Conservation (phyloP, 148 eudicot species). For the Polygonum aviculare region DNA sequence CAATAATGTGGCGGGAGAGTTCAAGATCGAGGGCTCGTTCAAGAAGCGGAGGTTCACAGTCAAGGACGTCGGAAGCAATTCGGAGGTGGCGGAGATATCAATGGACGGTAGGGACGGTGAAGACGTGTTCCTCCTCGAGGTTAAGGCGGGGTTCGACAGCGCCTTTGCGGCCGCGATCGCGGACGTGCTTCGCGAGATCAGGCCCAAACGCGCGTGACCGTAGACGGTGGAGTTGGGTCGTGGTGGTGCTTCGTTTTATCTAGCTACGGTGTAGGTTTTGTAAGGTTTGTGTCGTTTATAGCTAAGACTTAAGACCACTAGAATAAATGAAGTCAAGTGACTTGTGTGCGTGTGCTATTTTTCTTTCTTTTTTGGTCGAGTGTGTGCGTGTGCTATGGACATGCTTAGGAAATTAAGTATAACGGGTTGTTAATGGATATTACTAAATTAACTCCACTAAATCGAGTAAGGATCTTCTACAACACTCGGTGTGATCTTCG, state of each 20-base stretch:
- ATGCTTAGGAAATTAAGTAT: too few species aligned
- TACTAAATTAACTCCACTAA: too few species aligned
- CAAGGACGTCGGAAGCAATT: slow-evolving; percentile 23
- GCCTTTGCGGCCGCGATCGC: slow-evolving; percentile 80
- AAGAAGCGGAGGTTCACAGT: slow-evolving; percentile 53
- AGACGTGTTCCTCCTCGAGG: slow-evolving; percentile 45
- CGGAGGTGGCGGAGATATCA: slow-evolving; percentile 58
- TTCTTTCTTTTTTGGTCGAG: too few species aligned
- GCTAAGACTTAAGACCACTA: too few species aligned
- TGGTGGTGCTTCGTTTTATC: background rate
- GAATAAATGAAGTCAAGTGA: too few species aligned
- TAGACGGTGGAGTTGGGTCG: slow-evolving; percentile 10
- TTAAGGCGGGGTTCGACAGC: slow-evolving; percentile 56
- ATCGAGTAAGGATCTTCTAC: too few species aligned
- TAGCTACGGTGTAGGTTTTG: too few species aligned
- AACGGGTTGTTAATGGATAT: too few species aligned
- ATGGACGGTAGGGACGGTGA: slow-evolving; percentile 37
- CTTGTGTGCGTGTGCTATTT: too few species aligned
- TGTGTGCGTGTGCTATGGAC: too few species aligned
- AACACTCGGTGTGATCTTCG: too few species aligned
- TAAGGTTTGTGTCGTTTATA: too few species aligned
- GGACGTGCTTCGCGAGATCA: slow-evolving; percentile 59
- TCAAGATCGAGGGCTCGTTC: slow-evolving; percentile 73
- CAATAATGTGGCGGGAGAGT: slow-evolving; percentile 43
- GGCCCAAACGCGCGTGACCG: slow-evolving; percentile 10